phyloP scores from a whole-genome alignment of 805 yeast species.

The Candida dajiaensis region DNA sequence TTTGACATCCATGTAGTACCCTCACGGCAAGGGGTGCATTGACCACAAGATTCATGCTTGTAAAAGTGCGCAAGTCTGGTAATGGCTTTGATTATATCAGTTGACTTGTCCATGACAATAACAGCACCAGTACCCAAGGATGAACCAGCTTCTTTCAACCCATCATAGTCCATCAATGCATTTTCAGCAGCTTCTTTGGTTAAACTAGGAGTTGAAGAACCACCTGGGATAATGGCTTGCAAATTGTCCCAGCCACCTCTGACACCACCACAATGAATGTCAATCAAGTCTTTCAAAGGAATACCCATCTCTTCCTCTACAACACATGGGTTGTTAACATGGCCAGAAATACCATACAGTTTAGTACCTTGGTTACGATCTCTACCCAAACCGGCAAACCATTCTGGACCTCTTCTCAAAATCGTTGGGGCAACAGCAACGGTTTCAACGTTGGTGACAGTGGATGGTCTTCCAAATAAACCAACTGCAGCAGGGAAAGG shows the following conservation, averaged over 20 bases:
- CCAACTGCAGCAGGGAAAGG: conserved; percentile 96
- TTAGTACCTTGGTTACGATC: conserved; percentile 82
- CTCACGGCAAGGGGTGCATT: conserved; percentile 92
- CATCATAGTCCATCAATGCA: conserved; percentile 84
- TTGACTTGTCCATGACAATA: conserved; percentile 82
- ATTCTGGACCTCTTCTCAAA: conserved; percentile 80
- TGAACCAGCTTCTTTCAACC: conserved; percentile 76
- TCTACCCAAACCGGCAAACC: conserved; percentile 83
- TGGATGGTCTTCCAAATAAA: conserved; percentile 83
- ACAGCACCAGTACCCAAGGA: conserved; percentile 93
- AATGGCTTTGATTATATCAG: conserved; percentile 80
- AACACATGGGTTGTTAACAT: conserved; percentile 88
- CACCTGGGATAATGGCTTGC: conserved; percentile 85
- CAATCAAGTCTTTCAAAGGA: conserved; percentile 75
- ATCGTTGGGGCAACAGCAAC: conserved; percentile 89
- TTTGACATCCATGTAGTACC: conserved; percentile 83
- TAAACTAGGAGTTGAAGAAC: conserved; percentile 81
- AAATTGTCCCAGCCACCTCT: conserved; percentile 92
- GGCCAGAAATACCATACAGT: conserved; percentile 82
- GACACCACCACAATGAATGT: conserved; percentile 87
- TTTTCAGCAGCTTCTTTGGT: conserved; percentile 61
- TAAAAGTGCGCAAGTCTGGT: conserved; percentile 80
- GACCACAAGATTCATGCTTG: conserved; percentile 92
- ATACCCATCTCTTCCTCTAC: conserved; percentile 94
- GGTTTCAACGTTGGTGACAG: conserved; percentile 88